These are phyloP conservation scores for Pisolithus thermaeus DNA, from an alignment of 1,284 basidiomycete species.

Conservation along the genomic window DNA sequence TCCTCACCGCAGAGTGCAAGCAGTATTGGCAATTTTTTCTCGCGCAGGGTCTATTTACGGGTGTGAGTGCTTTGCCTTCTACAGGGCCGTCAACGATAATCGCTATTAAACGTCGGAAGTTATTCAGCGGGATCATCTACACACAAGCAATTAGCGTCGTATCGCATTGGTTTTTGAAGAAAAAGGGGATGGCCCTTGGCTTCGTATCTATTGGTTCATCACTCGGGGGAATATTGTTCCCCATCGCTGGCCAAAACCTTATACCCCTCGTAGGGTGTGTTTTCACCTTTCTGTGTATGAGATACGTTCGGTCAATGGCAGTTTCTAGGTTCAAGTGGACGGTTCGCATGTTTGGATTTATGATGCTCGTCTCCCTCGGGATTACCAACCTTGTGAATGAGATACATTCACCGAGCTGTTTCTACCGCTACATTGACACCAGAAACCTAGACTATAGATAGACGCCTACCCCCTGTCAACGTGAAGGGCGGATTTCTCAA, in stretches of 20 bases:
- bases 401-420: no score
- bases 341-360: no score
- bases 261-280: conserved; percentile 22
- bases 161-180: conserved; percentile 43
- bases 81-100: not conserved
- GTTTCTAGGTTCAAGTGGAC: no score
- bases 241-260: conserved; percentile 37
- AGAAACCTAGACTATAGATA: no score
- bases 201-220: conserved; percentile 37
- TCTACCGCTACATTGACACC: no score
- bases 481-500: no score
- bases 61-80: conserved; percentile 24
- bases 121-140: conserved; percentile 34
- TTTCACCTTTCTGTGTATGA: no score
- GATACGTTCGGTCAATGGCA: no score
- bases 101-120: conserved; percentile 3
- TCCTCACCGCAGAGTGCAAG: conserved; percentile 46
- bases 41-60: conserved; percentile 42
- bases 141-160: conserved; percentile 38
- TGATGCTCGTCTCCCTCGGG: no score
- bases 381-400: no score
- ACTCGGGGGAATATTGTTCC: conserved; percentile 40
- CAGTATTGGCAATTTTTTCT: conserved; percentile 51
- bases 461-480: no score
- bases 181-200: conserved; percentile 37